These are phyloP conservation scores for Pyrus pyrifolia DNA, from an alignment of 306 rosid genomes.

Conservation along the genomic window DNA sequence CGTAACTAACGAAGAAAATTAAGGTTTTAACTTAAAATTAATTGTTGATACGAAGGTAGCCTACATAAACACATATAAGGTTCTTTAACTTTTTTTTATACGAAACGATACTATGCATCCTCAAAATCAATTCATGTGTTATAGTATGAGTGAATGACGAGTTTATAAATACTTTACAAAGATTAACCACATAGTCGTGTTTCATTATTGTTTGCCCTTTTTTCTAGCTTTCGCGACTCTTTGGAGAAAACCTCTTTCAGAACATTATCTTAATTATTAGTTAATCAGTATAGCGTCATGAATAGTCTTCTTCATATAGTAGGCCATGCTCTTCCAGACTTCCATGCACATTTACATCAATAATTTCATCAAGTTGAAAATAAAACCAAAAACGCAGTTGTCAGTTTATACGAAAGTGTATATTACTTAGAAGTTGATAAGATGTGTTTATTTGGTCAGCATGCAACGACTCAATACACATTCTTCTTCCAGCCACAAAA, in stretches of 20 bases:
- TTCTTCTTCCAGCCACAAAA: not conserved
- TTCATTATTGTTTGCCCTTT: too few relatives aligned
- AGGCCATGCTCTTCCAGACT: not conserved
- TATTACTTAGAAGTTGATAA: not conserved
- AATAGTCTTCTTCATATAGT: not conserved
- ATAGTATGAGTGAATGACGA: too few relatives aligned
- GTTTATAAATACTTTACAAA: too few relatives aligned
- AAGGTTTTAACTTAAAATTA: too few relatives aligned
- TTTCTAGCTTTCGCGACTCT: not conserved
- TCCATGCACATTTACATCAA: not conserved
- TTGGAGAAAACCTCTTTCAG: not conserved
- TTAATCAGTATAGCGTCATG: not conserved
- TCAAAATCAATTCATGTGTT: too few relatives aligned
- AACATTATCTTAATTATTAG: not conserved
- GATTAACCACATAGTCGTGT: too few relatives aligned
- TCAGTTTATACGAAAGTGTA: not conserved
- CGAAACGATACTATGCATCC: too few relatives aligned
- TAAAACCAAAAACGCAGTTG: not conserved
- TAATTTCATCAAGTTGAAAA: not conserved
- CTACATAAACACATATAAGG: too few relatives aligned
- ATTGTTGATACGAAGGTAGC: too few relatives aligned
- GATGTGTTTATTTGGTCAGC: slow-evolving; percentile 4
- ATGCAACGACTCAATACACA: not conserved
- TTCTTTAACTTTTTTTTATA: too few relatives aligned
- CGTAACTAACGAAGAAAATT: too few relatives aligned